Conservation (phyloP, 257 asterid species). For the Jacaranda mimosifolia region DNA sequence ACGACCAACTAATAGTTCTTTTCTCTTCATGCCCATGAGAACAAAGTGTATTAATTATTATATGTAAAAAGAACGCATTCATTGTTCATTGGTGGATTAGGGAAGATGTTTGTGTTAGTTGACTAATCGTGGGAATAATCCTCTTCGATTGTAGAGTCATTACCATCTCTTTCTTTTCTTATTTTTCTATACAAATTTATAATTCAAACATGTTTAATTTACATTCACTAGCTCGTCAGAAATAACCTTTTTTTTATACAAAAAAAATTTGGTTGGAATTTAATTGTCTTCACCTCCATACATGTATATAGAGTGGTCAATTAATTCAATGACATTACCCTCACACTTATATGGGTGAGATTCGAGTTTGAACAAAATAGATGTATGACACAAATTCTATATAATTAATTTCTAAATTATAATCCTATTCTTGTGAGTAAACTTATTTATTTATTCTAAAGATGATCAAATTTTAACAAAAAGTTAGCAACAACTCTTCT, state of each 20-base stretch:
- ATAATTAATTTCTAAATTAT: too few relatives aligned
- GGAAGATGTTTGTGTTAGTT: conserved; percentile 50
- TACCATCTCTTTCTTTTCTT: not conserved
- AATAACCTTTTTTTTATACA: too few relatives aligned
- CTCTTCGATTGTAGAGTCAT: not conserved
- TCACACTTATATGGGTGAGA: too few relatives aligned
- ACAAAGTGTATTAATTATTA: not conserved
- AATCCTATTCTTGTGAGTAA: too few relatives aligned
- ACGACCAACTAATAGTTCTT: not conserved
- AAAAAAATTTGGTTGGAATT: too few relatives aligned
- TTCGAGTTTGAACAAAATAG: too few relatives aligned
- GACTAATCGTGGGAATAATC: conserved; percentile 38
- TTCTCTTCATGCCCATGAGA: not conserved
- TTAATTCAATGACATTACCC: too few relatives aligned
- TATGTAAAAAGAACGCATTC: not conserved
- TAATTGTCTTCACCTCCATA: too few relatives aligned
- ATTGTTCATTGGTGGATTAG: conserved; percentile 50
- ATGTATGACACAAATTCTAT: too few relatives aligned
- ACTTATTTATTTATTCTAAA: conserved; percentile 12
- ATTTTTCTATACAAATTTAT: not conserved
- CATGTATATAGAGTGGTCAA: too few relatives aligned
- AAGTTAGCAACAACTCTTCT: conserved; percentile 52
- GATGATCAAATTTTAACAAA: not conserved
- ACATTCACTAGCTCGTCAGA: too few relatives aligned
- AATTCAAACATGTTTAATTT: too few relatives aligned